Conservation (phyloP, 495 filamentous ascomycete species). For the Hyaloscypha hepaticicola region DNA sequence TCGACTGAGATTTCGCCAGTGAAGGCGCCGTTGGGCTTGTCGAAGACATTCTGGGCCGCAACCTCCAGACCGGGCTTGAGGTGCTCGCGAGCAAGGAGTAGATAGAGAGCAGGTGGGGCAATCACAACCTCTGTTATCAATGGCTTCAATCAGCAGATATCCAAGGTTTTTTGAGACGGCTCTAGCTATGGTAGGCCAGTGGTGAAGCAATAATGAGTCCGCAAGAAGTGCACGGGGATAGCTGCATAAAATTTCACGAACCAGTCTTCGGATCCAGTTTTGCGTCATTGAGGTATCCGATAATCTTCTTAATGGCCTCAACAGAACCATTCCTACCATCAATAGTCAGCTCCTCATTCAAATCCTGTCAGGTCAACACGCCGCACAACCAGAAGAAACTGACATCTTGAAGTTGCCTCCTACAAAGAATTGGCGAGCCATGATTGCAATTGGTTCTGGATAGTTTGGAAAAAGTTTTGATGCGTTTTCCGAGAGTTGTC, state of each 20-base stretch:
- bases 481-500: background rate
- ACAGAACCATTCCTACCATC: slow-evolving; percentile 81
- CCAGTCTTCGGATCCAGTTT: slow-evolving; percentile 66
- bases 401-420: slow-evolving; percentile 99
- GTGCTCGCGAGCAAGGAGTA: slow-evolving; percentile 76
- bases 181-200: background rate
- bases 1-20: slow-evolving; percentile 92
- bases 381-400: slow-evolving; percentile 28
- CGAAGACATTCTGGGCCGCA: slow-evolving; percentile 91
- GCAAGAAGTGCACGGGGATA: background rate
- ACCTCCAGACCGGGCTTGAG: slow-evolving; percentile 67
- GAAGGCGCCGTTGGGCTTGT: slow-evolving; percentile 95
- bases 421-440: slow-evolving; percentile 98
- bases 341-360: slow-evolving; percentile 17
- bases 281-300: slow-evolving; percentile 81
- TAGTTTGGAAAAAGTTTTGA: slow-evolving; percentile 6
- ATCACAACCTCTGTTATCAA: slow-evolving; percentile 82
- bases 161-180: background rate
- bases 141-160: slow-evolving; percentile 4
- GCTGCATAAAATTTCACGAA: slow-evolving; percentile 37
- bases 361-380: background rate
- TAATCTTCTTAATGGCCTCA: slow-evolving; percentile 80
- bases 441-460: slow-evolving; percentile 41
- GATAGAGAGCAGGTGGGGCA: slow-evolving; percentile 86
- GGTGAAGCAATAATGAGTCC: background rate